Evolutionary conservation across 148 eudicot genomes (phyloP), one percentile per base, ranked within the genome.

Genomic region (Rhododendron vialii): DNA sequence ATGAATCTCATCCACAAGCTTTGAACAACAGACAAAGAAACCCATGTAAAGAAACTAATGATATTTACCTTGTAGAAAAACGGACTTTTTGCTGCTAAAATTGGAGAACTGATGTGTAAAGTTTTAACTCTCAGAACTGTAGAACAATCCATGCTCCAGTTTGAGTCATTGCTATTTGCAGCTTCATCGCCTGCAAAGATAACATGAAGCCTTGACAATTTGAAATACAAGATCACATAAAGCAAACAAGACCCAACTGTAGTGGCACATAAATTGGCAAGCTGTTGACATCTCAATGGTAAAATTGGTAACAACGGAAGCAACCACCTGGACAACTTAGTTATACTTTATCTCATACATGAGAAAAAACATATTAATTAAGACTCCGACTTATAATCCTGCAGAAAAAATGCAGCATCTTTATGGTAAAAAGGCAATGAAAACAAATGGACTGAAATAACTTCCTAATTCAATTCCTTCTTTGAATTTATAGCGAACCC

Each of bases 1-100:
- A 57, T n/a, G 35, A 61, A 57, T 55, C 84, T 53, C 51, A 51
- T 79, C n/a, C 78, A 69, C 10, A 1, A 38, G 78, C 53, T 87
- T 73, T 75, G 57, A 2, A 83, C 57, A 78, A 65, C 59, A 82
- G 11, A 57, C 20, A 22, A 61, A 86, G 57, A 69, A 84, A 63
- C 65, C 59, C 67, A 11, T 50, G 75, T 14, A 36, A 48, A 75
- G 51, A 85, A 50, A 65, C 38, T 30, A 71, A 45, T 9, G 73
- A 63, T 10, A 6, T 47, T 69, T 88, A 95, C 99, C 95, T 97
- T 97, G 80, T 93, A 97, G 88, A 97, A 97, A 90, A 95, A 97
- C 13, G 99, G 98, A 88, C 98, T 95, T 88, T 95, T 97, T 87
- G 99, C 99, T 15, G 99, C 99, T 88, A 97, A 91, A 85, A 97